These are phyloP conservation scores for Scheffersomyces quercinus DNA, from an alignment of 1,139 yeast species.

Conservation along the genomic window DNA sequence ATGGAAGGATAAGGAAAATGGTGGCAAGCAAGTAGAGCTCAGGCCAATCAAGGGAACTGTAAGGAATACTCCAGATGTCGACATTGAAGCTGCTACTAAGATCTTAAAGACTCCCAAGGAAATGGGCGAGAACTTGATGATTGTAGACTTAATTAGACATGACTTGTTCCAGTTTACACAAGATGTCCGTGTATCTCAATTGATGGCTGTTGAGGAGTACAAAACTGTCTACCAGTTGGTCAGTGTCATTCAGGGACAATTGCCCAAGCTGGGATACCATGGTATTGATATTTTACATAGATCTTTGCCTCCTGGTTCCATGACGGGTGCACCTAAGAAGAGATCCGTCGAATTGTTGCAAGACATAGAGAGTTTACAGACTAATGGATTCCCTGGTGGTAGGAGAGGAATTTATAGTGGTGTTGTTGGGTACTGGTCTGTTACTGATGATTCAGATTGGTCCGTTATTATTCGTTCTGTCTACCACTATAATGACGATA, in stretches of 20 bases:
- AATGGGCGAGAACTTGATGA: slow-evolving; percentile 94
- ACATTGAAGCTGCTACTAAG: slow-evolving; percentile 58
- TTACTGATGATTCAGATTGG: slow-evolving; percentile 91
- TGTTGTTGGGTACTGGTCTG: slow-evolving; percentile 93
- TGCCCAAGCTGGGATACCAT: slow-evolving; percentile 41
- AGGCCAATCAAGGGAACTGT: slow-evolving; percentile 98
- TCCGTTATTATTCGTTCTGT: slow-evolving; percentile 89
- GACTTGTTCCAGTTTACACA: slow-evolving; percentile 76
- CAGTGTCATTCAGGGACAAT: slow-evolving; percentile 76
- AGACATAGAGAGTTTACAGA: slow-evolving; percentile 41
- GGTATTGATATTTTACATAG: slow-evolving; percentile 80
- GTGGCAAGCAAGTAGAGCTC: slow-evolving; percentile 60
- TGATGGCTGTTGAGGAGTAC: slow-evolving; percentile 93
- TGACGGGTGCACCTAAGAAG: slow-evolving; percentile 99
- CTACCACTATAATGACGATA: slow-evolving; percentile 61
- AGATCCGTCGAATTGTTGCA: slow-evolving; percentile 85
- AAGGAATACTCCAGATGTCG: slow-evolving; percentile 54
- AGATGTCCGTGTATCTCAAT: slow-evolving; percentile 67
- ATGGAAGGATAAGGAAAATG: slow-evolving; percentile 53
- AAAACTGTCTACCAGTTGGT: slow-evolving; percentile 88
- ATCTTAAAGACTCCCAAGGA: slow-evolving; percentile 86
- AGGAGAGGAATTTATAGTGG: slow-evolving; percentile 92
- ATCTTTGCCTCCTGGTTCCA: slow-evolving; percentile 95
- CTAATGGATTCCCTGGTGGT: slow-evolving; percentile 42
- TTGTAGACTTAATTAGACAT: slow-evolving; percentile 92